Evolutionary conservation across 2,329 filamentous ascomycete species (phyloP).

Genomic region (Coniella lustricola): DNA sequence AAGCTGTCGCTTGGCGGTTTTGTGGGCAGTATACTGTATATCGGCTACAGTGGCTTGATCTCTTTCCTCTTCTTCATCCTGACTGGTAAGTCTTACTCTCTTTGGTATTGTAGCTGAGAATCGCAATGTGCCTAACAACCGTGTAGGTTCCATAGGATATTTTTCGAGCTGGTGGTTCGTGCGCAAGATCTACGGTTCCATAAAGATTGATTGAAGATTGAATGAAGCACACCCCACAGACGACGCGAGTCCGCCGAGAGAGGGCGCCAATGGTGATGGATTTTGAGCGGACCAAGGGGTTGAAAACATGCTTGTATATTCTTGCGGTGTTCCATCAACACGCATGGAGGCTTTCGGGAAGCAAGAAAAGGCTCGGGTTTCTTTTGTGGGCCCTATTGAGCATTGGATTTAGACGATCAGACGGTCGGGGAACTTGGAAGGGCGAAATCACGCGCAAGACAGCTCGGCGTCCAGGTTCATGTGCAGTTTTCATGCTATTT

Average conservation of each 20-base stretch:
- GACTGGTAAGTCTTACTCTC: constrained; percentile 60
- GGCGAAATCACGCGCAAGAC: background rate
- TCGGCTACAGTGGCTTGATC: constrained; percentile 86
- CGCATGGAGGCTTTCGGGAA: background rate
- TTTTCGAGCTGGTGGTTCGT: constrained; percentile 93
- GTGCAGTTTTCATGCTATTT: background rate
- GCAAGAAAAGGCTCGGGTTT: no score
- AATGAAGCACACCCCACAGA: background rate
- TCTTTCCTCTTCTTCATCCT: constrained; percentile 90
- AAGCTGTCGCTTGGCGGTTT: constrained; percentile 80
- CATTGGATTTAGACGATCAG: background rate
- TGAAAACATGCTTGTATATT: constrained; percentile 13
- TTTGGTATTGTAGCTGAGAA: constrained; percentile 44
- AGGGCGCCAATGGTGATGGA: no score
- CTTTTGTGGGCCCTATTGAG: background rate
- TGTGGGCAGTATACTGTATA: constrained; percentile 81
- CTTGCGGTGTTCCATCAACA: constrained; percentile 12
- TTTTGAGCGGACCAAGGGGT: no score
- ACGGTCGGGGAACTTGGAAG: background rate
- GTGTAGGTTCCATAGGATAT: constrained; percentile 83
- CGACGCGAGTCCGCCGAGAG: no score
- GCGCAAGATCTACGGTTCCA: constrained; percentile 89
- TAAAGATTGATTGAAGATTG: constrained; percentile 77
- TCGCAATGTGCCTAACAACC: constrained; percentile 15
- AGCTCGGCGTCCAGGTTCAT: constrained; percentile 8